Percentiles rank a stretch among this genome's conserved stretches.
phyloP scores from a whole-genome alignment of 1,139 yeast species.

The Saccharomyces hybrid region DNA sequence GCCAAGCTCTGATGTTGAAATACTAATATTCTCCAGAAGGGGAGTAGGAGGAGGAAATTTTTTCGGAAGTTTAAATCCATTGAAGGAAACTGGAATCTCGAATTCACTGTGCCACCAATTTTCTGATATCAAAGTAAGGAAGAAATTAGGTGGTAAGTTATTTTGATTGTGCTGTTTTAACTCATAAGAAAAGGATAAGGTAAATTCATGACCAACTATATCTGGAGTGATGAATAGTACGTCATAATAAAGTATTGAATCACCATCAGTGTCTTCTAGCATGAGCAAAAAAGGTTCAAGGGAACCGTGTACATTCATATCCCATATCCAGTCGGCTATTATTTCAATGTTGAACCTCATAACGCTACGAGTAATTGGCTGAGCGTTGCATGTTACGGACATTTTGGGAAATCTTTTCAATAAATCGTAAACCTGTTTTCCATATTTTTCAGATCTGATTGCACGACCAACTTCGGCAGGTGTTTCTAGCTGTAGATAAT shows the following conservation, averaged over 20 bases:
- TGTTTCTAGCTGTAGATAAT: slow-evolving; percentile 48
- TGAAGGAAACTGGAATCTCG: slow-evolving; percentile 54
- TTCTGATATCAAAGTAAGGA: slow-evolving; percentile 67
- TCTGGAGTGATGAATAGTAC: slow-evolving; percentile 45
- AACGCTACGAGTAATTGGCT: slow-evolving; percentile 69
- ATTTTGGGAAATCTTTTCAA: slow-evolving; percentile 69
- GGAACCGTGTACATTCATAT: slow-evolving; percentile 50
- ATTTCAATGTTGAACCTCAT: slow-evolving; percentile 61
- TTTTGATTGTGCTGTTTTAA: slow-evolving; percentile 34
- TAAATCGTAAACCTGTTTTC: slow-evolving; percentile 53
- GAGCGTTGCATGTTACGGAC: slow-evolving; percentile 50
- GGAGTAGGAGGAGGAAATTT: slow-evolving; percentile 56
- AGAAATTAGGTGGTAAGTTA: slow-evolving; percentile 69
- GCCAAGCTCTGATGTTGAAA: slow-evolving; percentile 43
- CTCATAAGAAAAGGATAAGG: slow-evolving; percentile 58
- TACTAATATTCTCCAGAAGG: slow-evolving; percentile 44
- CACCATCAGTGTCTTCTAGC: slow-evolving; percentile 84
- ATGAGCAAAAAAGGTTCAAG: slow-evolving; percentile 60
- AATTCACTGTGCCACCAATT: slow-evolving; percentile 77
- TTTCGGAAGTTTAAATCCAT: slow-evolving; percentile 54
- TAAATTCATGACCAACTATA: slow-evolving; percentile 46
- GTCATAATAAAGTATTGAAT: slow-evolving; percentile 55
- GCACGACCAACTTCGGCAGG: slow-evolving; percentile 80
- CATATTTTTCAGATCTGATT: slow-evolving; percentile 61
- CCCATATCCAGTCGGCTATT: slow-evolving; percentile 75